These are phyloP conservation scores for Malus orientalis DNA, from an alignment of 306 rosid species.

Conservation along the genomic window DNA sequence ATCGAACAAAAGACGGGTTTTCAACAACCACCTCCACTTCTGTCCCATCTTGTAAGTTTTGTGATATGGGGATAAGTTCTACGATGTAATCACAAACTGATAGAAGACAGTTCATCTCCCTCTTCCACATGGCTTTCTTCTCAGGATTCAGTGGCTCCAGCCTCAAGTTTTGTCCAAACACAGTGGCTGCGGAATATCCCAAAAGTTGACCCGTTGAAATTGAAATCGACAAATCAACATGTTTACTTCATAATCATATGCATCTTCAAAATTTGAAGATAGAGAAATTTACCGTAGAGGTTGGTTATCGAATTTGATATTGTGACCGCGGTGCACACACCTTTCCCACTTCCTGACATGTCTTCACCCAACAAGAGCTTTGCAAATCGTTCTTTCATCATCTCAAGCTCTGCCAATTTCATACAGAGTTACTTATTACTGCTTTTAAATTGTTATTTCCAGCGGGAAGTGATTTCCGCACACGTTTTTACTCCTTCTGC, in stretches of 20 bases:
- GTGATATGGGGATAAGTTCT: constrained; percentile 68
- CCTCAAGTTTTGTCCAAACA: constrained; percentile 79
- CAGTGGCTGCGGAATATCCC: constrained; percentile 53
- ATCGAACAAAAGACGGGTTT: constrained; percentile 1
- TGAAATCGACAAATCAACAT: neutral
- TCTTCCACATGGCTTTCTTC: constrained; percentile 93
- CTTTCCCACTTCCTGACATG: constrained; percentile 97
- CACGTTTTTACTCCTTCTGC: neutral
- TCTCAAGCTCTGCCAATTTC: constrained; percentile 52
- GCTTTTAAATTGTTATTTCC: neutral
- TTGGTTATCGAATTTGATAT: constrained; percentile 88
- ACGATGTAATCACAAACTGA: constrained; percentile 94
- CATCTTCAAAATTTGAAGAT: neutral
- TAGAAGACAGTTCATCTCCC: constrained; percentile 85
- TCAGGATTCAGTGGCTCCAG: constrained; percentile 73
- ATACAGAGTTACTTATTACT: neutral
- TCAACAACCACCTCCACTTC: constrained; percentile 52
- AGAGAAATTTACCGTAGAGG: constrained; percentile 60
- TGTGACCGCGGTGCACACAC: constrained; percentile 91
- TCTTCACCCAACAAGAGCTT: constrained; percentile 92
- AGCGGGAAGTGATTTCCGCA: neutral
- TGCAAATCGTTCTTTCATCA: constrained; percentile 83
- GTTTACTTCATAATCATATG: neutral
- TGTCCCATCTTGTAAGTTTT: constrained; percentile 56
- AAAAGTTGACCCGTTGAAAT: neutral